Evolutionary conservation across 306 rosid species (phyloP).

Genomic region (Luffa aegyptiaca): DNA sequence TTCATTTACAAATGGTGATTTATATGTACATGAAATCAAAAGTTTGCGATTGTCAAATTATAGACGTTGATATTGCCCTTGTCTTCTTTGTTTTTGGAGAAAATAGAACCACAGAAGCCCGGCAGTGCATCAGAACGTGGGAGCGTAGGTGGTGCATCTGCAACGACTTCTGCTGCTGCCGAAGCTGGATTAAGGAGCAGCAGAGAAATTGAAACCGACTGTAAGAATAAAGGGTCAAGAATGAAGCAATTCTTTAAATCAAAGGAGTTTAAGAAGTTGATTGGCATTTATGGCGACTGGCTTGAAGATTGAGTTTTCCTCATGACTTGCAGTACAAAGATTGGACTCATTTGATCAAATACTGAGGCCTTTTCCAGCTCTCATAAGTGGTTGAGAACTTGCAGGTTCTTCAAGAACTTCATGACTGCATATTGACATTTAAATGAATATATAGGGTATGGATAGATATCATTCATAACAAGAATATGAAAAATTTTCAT

Average conservation of each 20-base stretch:
- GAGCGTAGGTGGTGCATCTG: background rate
- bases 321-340: background rate
- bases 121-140: background rate
- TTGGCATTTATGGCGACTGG: conserved; percentile 52
- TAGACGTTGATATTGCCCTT: background rate
- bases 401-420: background rate
- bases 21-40: background rate
- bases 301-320: conserved; percentile 17
- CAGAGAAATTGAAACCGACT: background rate
- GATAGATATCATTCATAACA: background rate
- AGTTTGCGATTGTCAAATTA: background rate
- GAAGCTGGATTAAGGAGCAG: background rate
- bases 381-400: background rate
- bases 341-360: background rate
- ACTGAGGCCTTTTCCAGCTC: background rate
- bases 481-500: background rate
- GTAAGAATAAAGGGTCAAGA: conserved; percentile 7
- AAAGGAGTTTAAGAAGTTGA: conserved; percentile 18
- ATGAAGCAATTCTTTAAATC: conserved; percentile 12
- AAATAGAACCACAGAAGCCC: conserved; percentile 4
- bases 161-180: background rate
- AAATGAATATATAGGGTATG: background rate
- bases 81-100: background rate
- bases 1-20: background rate
- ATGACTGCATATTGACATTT: background rate